A percentile compares a stretch with the other conserved stretches of the same genome.
Evolutionary conservation across 2,329 filamentous ascomycete species (phyloP).

Genomic region (Anthostomella pinea): DNA sequence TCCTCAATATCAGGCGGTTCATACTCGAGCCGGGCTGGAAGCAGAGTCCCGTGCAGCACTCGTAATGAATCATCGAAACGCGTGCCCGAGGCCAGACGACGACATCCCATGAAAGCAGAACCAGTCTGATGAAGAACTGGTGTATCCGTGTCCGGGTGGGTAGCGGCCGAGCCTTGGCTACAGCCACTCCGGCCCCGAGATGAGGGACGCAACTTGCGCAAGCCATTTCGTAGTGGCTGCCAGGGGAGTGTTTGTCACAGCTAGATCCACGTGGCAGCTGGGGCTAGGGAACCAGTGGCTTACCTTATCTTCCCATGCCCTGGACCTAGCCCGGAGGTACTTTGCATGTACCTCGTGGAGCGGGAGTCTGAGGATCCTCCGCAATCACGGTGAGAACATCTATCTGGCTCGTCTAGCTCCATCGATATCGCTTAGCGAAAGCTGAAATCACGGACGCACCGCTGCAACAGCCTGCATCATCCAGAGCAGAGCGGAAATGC

Average conservation of each 20-base stretch:
- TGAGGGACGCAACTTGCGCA: too few species aligned
- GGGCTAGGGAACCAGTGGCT: slow-evolving; percentile 25
- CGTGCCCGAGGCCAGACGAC: too few species aligned
- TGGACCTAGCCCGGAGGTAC: slow-evolving; percentile 12
- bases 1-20: too few species aligned
- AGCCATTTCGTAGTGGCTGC: slow-evolving; percentile 24
- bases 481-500: too few species aligned
- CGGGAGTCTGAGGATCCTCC: slow-evolving; percentile 11
- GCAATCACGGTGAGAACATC: too few species aligned
- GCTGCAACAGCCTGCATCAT: too few species aligned
- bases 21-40: too few species aligned
- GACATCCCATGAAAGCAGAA: not conserved
- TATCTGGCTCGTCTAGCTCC: not conserved
- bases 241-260: slow-evolving; percentile 29
- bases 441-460: not conserved
- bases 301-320: slow-evolving; percentile 17
- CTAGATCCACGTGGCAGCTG: slow-evolving; percentile 31
- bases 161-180: not conserved
- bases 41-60: too few species aligned
- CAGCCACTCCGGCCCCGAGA: too few species aligned
- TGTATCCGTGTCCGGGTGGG: not conserved
- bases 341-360: slow-evolving; percentile 7
- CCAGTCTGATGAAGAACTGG: not conserved
- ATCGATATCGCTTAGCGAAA: not conserved
- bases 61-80: too few species aligned